Conservation (phyloP, 2,329 filamentous ascomycete genomes). For the Chaetothyriales sp. region DNA sequence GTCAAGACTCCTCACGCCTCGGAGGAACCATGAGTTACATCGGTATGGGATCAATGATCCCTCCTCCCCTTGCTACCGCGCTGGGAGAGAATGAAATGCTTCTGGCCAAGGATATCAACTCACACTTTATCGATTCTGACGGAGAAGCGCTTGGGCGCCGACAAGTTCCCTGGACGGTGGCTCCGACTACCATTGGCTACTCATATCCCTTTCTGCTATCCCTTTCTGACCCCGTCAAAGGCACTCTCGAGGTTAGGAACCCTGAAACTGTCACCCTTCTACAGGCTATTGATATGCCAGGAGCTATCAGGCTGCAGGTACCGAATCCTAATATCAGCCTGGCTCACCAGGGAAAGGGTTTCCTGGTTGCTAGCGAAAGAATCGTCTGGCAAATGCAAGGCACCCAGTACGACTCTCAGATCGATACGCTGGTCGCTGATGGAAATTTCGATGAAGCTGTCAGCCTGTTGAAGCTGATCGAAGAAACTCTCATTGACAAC, state of each 20-base stretch:
- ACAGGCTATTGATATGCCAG: slow-evolving; percentile 68
- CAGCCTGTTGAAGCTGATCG: slow-evolving; percentile 73
- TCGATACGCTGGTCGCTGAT: slow-evolving; percentile 62
- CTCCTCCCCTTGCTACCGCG: slow-evolving; percentile 73
- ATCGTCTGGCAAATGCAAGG: slow-evolving; percentile 94
- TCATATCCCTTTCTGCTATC: slow-evolving; percentile 92
- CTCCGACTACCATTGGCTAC: slow-evolving; percentile 84
- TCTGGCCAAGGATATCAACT: slow-evolving; percentile 95
- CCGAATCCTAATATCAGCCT: slow-evolving; percentile 83
- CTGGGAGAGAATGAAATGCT: slow-evolving; percentile 72
- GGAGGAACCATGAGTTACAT: slow-evolving; percentile 93
- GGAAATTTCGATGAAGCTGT: slow-evolving; percentile 78
- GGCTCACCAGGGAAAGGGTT: slow-evolving; percentile 92
- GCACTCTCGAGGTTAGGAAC: slow-evolving; percentile 77
- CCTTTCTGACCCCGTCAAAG: slow-evolving; percentile 67
- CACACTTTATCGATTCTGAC: slow-evolving; percentile 71
- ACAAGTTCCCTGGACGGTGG: slow-evolving; percentile 80
- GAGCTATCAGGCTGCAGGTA: slow-evolving; percentile 73
- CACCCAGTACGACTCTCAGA: slow-evolving; percentile 77
- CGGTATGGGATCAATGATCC: slow-evolving; percentile 80
- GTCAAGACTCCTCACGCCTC: slow-evolving; percentile 56
- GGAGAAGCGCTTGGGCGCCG: slow-evolving; percentile 69
- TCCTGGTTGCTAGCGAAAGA: slow-evolving; percentile 80
- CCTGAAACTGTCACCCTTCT: slow-evolving; percentile 80
- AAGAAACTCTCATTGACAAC: slow-evolving; percentile 74